Percentiles rank a stretch among this genome's conserved stretches.
Evolutionary conservation across 257 asterid genomes (phyloP).

Genomic region (Oldenlandia corymbosa): DNA sequence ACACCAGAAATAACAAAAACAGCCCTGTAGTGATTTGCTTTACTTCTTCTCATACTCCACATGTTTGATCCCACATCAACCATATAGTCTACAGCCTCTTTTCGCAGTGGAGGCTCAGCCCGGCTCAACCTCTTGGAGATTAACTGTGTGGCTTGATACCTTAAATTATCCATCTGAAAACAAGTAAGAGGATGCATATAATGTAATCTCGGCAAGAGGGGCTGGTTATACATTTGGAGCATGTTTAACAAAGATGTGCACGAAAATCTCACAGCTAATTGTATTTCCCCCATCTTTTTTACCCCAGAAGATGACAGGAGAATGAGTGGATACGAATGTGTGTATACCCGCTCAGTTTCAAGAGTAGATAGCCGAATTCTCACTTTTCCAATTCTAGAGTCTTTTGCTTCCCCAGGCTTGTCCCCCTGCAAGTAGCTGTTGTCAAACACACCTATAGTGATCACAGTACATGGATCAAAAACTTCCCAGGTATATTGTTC

Average conservation of each 20-base stretch:
- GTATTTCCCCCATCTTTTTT: conserved; percentile 80
- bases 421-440: conserved; percentile 64
- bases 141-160: conserved; percentile 74
- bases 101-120: conserved; percentile 76
- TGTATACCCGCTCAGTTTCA: conserved; percentile 63
- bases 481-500: conserved; percentile 96
- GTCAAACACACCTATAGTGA: conserved; percentile 71
- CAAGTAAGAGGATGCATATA: conserved; percentile 61
- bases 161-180: conserved; percentile 54
- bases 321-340: conserved; percentile 71
- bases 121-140: conserved; percentile 60
- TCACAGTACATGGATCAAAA: conserved; percentile 79
- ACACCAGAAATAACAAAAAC: conserved; percentile 39
- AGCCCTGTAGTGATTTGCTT: conserved; percentile 57
- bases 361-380: conserved; percentile 71
- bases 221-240: conserved; percentile 49
- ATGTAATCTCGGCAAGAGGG: conserved; percentile 59
- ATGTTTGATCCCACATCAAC: conserved; percentile 81
- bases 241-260: conserved; percentile 53
- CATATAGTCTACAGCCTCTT: conserved; percentile 80
- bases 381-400: conserved; percentile 72
- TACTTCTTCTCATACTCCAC: conserved; percentile 85
- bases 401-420: conserved; percentile 34
- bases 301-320: conserved; percentile 64
- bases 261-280: conserved; percentile 73